Conservation (phyloP, 2,329 filamentous ascomycete species). For the Dactylellina cionopaga region DNA sequence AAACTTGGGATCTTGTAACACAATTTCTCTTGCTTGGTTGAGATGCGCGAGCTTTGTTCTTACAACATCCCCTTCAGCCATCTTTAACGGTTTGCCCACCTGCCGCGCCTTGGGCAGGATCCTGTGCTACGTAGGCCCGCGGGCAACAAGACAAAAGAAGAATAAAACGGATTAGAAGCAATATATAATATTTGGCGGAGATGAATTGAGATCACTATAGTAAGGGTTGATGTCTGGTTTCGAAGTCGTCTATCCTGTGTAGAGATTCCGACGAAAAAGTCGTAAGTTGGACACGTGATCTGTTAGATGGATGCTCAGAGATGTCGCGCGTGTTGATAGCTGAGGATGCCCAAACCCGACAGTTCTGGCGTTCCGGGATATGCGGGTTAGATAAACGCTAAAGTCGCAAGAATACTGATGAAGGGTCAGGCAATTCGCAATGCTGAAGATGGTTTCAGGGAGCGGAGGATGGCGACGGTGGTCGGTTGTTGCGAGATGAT, state of each 20-base stretch:
- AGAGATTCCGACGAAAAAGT: neutral
- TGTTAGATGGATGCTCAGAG: conserved; percentile 1
- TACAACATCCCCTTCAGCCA: conserved; percentile 69
- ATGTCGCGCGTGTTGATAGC: conserved; percentile 28
- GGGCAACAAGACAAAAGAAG: conserved; percentile 32
- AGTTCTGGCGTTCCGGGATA: neutral
- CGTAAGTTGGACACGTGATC: conserved; percentile 38
- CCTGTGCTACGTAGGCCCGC: conserved; percentile 32
- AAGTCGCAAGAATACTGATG: neutral
- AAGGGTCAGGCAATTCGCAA: neutral
- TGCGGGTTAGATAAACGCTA: neutral
- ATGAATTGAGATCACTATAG: conserved; percentile 2
- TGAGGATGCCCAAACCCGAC: neutral
- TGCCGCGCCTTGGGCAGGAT: conserved; percentile 26
- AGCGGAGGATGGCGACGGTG: conserved; percentile 9
- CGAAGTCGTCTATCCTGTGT: neutral
- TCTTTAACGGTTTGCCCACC: conserved; percentile 59
- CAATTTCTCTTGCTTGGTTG: conserved; percentile 87
- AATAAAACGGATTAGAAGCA: neutral
- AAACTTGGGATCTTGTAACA: conserved; percentile 84
- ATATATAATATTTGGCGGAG: conserved; percentile 10
- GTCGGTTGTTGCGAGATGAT: conserved; percentile 6
- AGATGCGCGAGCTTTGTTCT: conserved; percentile 86
- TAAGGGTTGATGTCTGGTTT: neutral
- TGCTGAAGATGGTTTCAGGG: conserved; percentile 4